phyloP scores from a whole-genome alignment of 768 basidiomycete species.

The Tulasnella sp. region DNA sequence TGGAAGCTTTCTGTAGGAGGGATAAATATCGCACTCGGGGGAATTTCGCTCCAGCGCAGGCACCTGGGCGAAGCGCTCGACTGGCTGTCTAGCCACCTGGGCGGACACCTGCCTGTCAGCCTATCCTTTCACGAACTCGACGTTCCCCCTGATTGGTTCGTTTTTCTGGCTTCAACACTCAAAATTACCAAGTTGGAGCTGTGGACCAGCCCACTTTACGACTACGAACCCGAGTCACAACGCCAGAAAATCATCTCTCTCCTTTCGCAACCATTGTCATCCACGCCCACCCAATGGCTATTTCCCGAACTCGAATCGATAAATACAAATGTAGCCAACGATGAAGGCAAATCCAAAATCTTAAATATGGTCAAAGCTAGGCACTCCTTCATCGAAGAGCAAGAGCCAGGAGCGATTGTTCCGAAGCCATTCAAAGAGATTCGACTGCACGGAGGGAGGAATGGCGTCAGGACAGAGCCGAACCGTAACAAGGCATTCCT shows the following conservation, averaged over 20 bases:
- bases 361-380: neutral
- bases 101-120: neutral
- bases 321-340: neutral
- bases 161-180: neutral
- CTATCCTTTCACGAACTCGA: neutral
- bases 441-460: neutral
- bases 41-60: neutral
- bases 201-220: neutral
- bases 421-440: neutral
- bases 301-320: neutral
- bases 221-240: neutral
- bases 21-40: neutral
- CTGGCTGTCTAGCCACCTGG: neutral
- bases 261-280: neutral
- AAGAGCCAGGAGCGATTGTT: neutral
- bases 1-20: neutral
- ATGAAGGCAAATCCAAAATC: neutral
- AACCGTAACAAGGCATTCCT: neutral
- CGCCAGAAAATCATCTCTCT: neutral
- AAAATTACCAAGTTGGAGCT: neutral
- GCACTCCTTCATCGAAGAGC: neutral
- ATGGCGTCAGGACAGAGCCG: neutral
- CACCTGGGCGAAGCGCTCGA: neutral
- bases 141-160: neutral
- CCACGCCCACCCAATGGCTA: neutral